A percentile compares a stretch with the other conserved stretches of the same genome.
Evolutionary conservation across 1,284 basidiomycete genomes (phyloP).

Genomic region (Acaromyces ingoldii): DNA sequence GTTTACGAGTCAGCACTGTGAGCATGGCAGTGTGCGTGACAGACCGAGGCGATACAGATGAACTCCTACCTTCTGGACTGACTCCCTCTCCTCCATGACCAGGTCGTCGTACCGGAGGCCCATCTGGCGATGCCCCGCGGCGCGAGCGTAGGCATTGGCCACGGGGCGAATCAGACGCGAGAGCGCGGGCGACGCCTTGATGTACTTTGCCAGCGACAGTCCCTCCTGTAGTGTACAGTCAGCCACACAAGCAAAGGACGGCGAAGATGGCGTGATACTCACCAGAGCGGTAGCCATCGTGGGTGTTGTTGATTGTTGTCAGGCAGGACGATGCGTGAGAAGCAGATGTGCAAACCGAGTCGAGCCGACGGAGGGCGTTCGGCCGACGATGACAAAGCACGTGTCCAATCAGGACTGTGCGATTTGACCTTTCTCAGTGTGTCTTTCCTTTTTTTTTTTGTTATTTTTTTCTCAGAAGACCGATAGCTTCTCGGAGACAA

Average conservation of each 20-base stretch:
- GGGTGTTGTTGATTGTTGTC: not conserved
- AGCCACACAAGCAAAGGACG: too few relatives aligned
- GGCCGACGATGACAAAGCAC: too few relatives aligned
- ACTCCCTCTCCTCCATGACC: constrained; percentile 75
- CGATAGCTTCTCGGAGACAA: too few relatives aligned
- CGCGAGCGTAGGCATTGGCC: constrained; percentile 75
- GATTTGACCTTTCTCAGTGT: too few relatives aligned
- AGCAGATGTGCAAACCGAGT: too few relatives aligned
- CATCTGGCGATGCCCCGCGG: constrained; percentile 78
- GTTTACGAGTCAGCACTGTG: not conserved
- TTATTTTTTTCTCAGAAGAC: too few relatives aligned
- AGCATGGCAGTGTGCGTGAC: not conserved
- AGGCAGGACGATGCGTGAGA: not conserved
- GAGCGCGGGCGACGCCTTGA: constrained; percentile 68
- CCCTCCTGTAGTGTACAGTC: constrained; percentile 52
- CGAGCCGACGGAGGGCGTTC: too few relatives aligned
- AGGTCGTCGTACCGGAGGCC: constrained; percentile 95
- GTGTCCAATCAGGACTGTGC: too few relatives aligned
- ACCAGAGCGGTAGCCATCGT: not conserved
- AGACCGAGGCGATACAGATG: too few relatives aligned
- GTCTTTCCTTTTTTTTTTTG: too few relatives aligned
- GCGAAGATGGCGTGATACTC: too few relatives aligned
- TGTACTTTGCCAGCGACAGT: constrained; percentile 69
- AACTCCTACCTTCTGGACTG: constrained; percentile 73
- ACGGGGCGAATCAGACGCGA: constrained; percentile 69